Evolutionary conservation across 2,329 filamentous ascomycete species (phyloP).

Genomic region (Westerdykella ornata): DNA sequence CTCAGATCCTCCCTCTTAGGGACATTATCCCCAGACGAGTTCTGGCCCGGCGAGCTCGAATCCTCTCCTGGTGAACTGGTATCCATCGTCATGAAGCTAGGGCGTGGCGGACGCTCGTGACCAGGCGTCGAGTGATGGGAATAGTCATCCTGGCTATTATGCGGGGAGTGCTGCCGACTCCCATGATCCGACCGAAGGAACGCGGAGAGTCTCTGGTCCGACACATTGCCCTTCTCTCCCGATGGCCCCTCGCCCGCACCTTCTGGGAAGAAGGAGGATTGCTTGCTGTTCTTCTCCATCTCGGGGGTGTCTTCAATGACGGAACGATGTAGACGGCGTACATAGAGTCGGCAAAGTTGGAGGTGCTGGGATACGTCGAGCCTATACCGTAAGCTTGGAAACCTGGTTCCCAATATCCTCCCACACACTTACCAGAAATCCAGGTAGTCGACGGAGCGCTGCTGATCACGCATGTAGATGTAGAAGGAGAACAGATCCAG

Average conservation of each 20-base stretch:
- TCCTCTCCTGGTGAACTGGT: constrained; percentile 50
- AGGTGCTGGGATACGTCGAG: constrained; percentile 99
- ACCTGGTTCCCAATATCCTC: not conserved
- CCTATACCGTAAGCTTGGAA: constrained; percentile 49
- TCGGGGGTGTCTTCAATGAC: constrained; percentile 92
- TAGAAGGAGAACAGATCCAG: constrained; percentile 99
- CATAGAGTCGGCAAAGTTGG: constrained; percentile 94
- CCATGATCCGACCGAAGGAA: constrained; percentile 62
- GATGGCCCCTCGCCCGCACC: constrained; percentile 57
- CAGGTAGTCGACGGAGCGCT: constrained; percentile 93
- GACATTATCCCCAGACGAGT: constrained; percentile 28
- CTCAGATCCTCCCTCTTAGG: constrained; percentile 68
- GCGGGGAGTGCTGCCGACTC: constrained; percentile 42
- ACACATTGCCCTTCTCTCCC: constrained; percentile 60
- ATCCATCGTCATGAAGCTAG: constrained; percentile 59
- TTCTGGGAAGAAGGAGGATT: constrained; percentile 72
- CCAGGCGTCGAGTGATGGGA: constrained; percentile 49
- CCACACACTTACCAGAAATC: constrained; percentile 76
- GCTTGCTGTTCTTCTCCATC: constrained; percentile 74
- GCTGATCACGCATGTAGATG: constrained; percentile 99
- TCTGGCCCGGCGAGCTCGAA: constrained; percentile 52
- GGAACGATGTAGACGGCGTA: constrained; percentile 86
- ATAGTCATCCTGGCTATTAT: constrained; percentile 43
- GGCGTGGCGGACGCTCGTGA: constrained; percentile 47
- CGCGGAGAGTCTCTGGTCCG: constrained; percentile 85